Conservation (phyloP, 2,329 filamentous ascomycete species). For the Colletotrichum filicis region DNA sequence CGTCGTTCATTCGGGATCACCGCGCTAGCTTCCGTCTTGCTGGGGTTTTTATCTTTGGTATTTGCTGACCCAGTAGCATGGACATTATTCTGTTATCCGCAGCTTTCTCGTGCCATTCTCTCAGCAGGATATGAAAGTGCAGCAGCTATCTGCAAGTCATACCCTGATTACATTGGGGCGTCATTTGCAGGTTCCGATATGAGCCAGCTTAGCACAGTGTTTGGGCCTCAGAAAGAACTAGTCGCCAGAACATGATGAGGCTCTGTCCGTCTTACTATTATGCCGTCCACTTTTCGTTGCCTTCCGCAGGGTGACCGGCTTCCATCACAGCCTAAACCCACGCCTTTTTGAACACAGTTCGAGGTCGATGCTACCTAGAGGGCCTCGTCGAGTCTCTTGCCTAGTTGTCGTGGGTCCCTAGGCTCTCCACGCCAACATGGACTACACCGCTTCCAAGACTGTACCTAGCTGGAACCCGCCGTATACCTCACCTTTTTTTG, state of each 20-base stretch:
- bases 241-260: background rate
- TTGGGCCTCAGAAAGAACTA: background rate
- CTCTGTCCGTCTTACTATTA: background rate
- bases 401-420: background rate
- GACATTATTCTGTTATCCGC: too few relatives aligned
- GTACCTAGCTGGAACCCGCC: background rate
- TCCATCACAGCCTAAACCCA: background rate
- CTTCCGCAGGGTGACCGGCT: background rate
- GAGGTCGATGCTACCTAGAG: background rate
- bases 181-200: background rate
- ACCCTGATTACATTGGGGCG: background rate
- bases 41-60: background rate
- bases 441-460: background rate
- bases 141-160: background rate
- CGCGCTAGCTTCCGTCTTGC: background rate
- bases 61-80: too few relatives aligned
- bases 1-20: background rate
- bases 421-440: background rate
- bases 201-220: background rate
- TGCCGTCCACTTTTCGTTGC: background rate
- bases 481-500: background rate
- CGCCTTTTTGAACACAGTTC: background rate
- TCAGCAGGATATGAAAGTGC: too few relatives aligned
- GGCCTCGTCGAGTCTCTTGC: background rate
- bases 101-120: too few relatives aligned